Evolutionary conservation across 2,329 filamentous ascomycete genomes (phyloP), one percentile per base, ranked within the genome.

Genomic region (Achaetomium macrosporum): DNA sequence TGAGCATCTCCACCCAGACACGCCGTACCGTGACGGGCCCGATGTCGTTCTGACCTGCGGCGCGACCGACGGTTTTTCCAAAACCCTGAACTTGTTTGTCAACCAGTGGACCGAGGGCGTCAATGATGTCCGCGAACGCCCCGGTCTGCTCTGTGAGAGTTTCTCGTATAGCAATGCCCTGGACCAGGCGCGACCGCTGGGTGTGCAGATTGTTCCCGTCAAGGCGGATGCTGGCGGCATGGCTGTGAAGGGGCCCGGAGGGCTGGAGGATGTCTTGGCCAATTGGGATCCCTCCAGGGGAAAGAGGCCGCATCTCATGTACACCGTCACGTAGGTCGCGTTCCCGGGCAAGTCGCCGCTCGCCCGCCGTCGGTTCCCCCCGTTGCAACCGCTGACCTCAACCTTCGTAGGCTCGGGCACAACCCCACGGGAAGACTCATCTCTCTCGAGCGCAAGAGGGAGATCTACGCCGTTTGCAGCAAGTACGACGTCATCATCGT

Each of bases 401-500:
- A 51, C 36, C 6, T 29, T 2, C 3, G 16, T 42, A 62, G 57
- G 25, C 57, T 63, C 29, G 63, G 61, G 47, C 59, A 63, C 52
- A 64, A 64, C 46, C 63, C 61, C 20, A 62, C 63, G 4, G 63
- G 63, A 37, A 55, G 59, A 40, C 57, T 65, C 12, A 52, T 95
- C 2, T 84, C 87, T 2, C 67, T 93, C 10, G 72, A 85, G 63
- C 83, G 92, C 39, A 81, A 88, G 51, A 86, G 81, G 62, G 83
- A 90, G 47, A 78, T 96, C 29, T 96, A 96, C 66, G 81, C 78
- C 16, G 67, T 96, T 13, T 93, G 88, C 70, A 83, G 83, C 66
- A 81, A 85, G 66, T 95, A 89, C 71, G 90, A 96, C 68, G 80
- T 96, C 57, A 81, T 96, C 63, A 96, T 96, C 59, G 73, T 95